phyloP scores from a whole-genome alignment of 345 rosid species.

The Salix purpurea region DNA sequence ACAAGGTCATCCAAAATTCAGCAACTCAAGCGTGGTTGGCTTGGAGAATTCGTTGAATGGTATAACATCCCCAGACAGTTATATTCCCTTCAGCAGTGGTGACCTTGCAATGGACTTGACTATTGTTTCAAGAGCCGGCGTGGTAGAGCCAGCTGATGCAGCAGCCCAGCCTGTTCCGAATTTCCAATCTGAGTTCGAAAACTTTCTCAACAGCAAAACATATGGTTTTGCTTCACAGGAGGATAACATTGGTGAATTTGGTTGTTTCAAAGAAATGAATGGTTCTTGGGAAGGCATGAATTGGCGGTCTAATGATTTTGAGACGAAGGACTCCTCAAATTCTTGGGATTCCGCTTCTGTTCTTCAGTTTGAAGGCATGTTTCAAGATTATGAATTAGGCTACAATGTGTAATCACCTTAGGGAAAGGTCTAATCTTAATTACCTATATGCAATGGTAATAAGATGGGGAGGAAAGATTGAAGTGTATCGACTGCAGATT shows the following conservation, averaged over 20 bases:
- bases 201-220: constrained; percentile 25
- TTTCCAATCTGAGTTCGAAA: constrained; percentile 40
- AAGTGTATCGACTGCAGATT: constrained; percentile 1
- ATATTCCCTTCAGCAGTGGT: not conserved
- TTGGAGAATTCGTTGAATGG: constrained; percentile 20
- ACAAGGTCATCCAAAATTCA: constrained; percentile 17
- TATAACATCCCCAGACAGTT: constrained; percentile 11
- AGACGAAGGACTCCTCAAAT: constrained; percentile 50
- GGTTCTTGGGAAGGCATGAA: constrained; percentile 38
- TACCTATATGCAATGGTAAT: constrained; percentile 16
- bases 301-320: constrained; percentile 70
- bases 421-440: constrained; percentile 12
- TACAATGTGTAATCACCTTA: constrained; percentile 38
- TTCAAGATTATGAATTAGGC: constrained; percentile 58
- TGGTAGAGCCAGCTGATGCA: constrained; percentile 8
- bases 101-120: constrained; percentile 15
- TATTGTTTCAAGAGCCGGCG: not conserved
- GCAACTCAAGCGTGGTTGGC: constrained; percentile 8
- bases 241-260: constrained; percentile 43
- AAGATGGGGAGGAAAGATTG: constrained; percentile 11
- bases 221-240: constrained; percentile 28
- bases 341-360: constrained; percentile 61
- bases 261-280: constrained; percentile 48
- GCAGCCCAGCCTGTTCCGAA: constrained; percentile 10
- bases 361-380: constrained; percentile 48